Conservation (phyloP, 192 early-diverging fungal genomes). For the Podila horticola region DNA sequence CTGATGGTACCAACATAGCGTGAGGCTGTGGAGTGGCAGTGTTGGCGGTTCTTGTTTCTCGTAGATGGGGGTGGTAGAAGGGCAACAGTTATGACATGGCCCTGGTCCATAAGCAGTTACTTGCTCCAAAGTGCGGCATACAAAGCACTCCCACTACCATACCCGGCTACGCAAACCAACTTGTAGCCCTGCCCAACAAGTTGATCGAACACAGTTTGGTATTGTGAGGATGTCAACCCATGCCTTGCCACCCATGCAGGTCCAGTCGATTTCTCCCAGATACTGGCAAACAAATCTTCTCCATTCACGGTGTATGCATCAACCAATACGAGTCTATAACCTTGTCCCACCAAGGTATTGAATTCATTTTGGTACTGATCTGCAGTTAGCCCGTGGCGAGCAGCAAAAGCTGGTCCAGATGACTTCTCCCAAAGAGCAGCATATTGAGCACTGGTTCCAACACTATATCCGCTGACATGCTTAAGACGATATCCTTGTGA, state of each 20-base stretch:
- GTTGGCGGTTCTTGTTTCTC: too few relatives aligned
- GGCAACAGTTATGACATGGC: too few relatives aligned
- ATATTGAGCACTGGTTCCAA: neutral
- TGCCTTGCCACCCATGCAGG: neutral
- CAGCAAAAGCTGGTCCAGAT: neutral
- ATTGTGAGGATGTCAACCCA: too few relatives aligned
- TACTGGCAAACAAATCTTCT: neutral
- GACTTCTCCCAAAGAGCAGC: neutral
- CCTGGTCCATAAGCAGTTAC: too few relatives aligned
- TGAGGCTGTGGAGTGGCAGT: too few relatives aligned
- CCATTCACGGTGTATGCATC: conserved; percentile 1
- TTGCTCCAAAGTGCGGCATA: too few relatives aligned
- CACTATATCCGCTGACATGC: neutral
- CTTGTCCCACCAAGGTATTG: neutral
- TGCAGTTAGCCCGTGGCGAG: neutral
- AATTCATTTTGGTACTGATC: neutral
- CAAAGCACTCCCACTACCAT: too few relatives aligned
- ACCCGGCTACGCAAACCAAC: too few relatives aligned
- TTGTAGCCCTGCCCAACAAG: too few relatives aligned
- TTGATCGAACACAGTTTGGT: too few relatives aligned
- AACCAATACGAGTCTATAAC: neutral
- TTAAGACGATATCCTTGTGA: neutral
- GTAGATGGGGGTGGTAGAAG: too few relatives aligned
- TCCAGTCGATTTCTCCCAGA: conserved; percentile 1
- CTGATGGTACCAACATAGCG: too few relatives aligned